Percentiles rank a stretch among this genome's conserved stretches.
These are phyloP conservation scores for Periconia digitata DNA, from an alignment of 2,329 filamentous ascomycete species.

Conservation along the genomic window DNA sequence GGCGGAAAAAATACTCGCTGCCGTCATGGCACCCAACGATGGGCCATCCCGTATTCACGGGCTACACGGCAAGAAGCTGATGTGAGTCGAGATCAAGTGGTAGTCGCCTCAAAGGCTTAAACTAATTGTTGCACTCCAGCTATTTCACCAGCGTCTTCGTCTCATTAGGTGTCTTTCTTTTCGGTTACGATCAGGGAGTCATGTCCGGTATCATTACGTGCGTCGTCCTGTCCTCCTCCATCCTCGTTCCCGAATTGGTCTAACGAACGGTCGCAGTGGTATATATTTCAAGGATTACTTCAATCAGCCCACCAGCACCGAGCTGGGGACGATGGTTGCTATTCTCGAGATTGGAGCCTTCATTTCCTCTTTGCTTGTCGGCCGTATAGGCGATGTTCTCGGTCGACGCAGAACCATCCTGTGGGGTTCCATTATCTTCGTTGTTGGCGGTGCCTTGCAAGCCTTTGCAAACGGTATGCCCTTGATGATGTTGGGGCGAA, in stretches of 20 bases:
- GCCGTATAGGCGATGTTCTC: slow-evolving; percentile 86
- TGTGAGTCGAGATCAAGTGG: slow-evolving; percentile 71
- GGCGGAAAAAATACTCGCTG: slow-evolving; percentile 70
- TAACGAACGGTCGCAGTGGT: slow-evolving; percentile 61
- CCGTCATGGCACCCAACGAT: slow-evolving; percentile 82
- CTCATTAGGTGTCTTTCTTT: slow-evolving; percentile 82
- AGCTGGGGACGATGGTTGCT: slow-evolving; percentile 96
- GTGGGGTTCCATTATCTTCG: slow-evolving; percentile 89
- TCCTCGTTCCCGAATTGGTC: slow-evolving; percentile 26
- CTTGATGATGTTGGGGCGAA: slow-evolving; percentile 71
- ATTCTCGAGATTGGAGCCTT: slow-evolving; percentile 94
- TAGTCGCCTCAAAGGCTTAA: not conserved
- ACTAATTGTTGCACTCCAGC: too few species aligned
- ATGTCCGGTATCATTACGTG: slow-evolving; percentile 79
- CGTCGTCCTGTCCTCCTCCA: slow-evolving; percentile 32
- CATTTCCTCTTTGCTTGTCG: slow-evolving; percentile 82
- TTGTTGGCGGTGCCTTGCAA: slow-evolving; percentile 81
- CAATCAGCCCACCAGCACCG: slow-evolving; percentile 78
- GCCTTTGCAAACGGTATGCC: slow-evolving; percentile 78
- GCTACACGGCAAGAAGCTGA: slow-evolving; percentile 90
- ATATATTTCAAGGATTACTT: slow-evolving; percentile 91
- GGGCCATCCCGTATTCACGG: slow-evolving; percentile 75
- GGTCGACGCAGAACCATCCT: slow-evolving; percentile 87
- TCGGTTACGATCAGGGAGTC: slow-evolving; percentile 87
- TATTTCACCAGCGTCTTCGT: slow-evolving; percentile 95